Percentiles rank a stretch among this genome's conserved stretches.
Evolutionary conservation across 805 yeast species (phyloP).

Genomic region (Starmera caribaea): DNA sequence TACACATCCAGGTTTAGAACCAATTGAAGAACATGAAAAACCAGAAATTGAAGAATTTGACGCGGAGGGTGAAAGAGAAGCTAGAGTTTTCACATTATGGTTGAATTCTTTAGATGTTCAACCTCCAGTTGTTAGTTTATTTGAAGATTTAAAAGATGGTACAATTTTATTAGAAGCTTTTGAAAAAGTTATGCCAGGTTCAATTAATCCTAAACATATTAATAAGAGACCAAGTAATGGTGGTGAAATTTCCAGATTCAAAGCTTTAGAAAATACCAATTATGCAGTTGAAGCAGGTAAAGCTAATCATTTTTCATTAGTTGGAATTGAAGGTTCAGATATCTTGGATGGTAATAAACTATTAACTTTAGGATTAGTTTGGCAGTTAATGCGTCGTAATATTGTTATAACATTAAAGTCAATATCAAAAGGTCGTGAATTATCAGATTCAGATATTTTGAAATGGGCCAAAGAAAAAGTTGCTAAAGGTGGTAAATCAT

Average conservation of each 20-base stretch:
- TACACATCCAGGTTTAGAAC: conserved; percentile 94
- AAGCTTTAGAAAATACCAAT: conserved; percentile 95
- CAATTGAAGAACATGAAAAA: conserved; percentile 82
- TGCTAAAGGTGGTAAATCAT: conserved; percentile 70
- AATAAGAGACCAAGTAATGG: conserved; percentile 79
- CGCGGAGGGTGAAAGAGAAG: conserved; percentile 99
- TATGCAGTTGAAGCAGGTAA: conserved; percentile 97
- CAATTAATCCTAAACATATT: conserved; percentile 67
- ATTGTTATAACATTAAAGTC: conserved; percentile 75
- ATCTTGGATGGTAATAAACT: conserved; percentile 89
- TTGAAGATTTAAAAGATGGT: conserved; percentile 95
- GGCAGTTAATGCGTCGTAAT: conserved; percentile 98
- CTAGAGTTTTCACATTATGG: conserved; percentile 97
- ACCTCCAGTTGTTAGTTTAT: conserved; percentile 84
- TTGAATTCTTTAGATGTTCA: conserved; percentile 92
- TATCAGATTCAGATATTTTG: conserved; percentile 79
- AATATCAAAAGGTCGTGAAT: conserved; percentile 63
- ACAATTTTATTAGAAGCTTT: conserved; percentile 81
- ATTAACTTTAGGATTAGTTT: conserved; percentile 83
- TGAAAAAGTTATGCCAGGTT: conserved; percentile 92
- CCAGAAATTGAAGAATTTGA: conserved; percentile 96
- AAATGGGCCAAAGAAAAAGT: conserved; percentile 91
- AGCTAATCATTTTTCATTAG: conserved; percentile 83
- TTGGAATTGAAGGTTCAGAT: conserved; percentile 97
- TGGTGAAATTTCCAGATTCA: conserved; percentile 74